A percentile compares a stretch with the other conserved stretches of the same genome.
phyloP scores from a whole-genome alignment of 192 early-diverging fungal genomes.

The Podila clonocystis region DNA sequence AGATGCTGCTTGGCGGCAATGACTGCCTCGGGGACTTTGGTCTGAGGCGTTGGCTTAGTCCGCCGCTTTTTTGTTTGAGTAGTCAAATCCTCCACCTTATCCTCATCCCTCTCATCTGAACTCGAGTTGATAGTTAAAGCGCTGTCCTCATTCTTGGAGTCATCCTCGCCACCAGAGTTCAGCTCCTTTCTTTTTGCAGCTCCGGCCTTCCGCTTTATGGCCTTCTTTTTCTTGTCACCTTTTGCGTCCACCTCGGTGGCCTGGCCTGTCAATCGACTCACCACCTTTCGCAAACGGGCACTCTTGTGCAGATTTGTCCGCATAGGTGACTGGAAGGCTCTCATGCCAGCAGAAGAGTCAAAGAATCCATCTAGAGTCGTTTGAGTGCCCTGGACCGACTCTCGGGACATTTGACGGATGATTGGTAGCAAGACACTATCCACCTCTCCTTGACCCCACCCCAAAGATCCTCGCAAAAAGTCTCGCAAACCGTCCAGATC shows the following conservation, averaged over 20 bases:
- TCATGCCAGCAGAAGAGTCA: constrained; percentile 33
- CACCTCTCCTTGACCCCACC: constrained; percentile 72
- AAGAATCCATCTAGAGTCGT: constrained; percentile 50
- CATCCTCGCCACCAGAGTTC: background rate
- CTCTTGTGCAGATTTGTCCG: constrained; percentile 50
- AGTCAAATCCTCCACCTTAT: background rate
- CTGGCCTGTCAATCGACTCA: constrained; percentile 47
- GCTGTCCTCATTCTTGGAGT: background rate
- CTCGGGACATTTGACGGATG: constrained; percentile 62
- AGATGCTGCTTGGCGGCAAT: constrained; percentile 31
- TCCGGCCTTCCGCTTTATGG: constrained; percentile 10
- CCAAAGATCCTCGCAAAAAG: constrained; percentile 68
- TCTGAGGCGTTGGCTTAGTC: constrained; percentile 10
- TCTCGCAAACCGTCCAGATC: constrained; percentile 72
- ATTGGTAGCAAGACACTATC: constrained; percentile 79
- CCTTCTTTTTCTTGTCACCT: background rate
- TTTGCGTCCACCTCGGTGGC: background rate
- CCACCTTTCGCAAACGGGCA: constrained; percentile 53
- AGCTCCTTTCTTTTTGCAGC: background rate
- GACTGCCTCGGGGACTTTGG: constrained; percentile 33
- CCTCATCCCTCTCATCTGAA: background rate
- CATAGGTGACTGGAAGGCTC: constrained; percentile 10
- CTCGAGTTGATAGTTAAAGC: background rate
- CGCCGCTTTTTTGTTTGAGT: background rate
- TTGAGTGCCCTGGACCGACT: constrained; percentile 37